A percentile compares a stretch with the other conserved stretches of the same genome.
phyloP scores from a whole-genome alignment of 2,329 filamentous ascomycete species.

The Furcasterigmium sp. region DNA sequence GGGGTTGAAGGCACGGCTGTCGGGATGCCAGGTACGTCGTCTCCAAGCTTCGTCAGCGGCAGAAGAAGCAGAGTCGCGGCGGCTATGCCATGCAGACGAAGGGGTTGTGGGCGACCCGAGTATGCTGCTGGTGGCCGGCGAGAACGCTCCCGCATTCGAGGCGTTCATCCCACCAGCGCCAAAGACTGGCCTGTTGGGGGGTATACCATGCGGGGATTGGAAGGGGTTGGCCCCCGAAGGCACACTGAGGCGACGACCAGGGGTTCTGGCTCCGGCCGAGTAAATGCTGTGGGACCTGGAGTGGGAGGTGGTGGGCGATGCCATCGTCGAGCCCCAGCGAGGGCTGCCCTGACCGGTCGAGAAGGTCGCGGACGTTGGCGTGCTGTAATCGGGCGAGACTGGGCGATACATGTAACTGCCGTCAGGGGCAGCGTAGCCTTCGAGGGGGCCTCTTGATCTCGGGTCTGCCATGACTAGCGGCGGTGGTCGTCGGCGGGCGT shows the following conservation, averaged over 20 bases:
- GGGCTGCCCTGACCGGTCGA: constrained; percentile 74
- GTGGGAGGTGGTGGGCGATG: constrained; percentile 67
- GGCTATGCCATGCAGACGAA: constrained; percentile 50
- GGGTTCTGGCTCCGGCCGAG: constrained; percentile 54
- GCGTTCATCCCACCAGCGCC: constrained; percentile 49
- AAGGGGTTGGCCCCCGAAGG: constrained; percentile 73
- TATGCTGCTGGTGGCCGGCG: constrained; percentile 53
- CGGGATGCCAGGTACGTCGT: constrained; percentile 86
- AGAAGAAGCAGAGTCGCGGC: constrained; percentile 60
- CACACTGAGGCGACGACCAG: constrained; percentile 74
- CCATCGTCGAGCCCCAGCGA: constrained; percentile 61
- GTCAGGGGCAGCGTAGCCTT: constrained; percentile 35
- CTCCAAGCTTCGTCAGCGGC: constrained; percentile 71
- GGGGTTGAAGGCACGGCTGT: constrained; percentile 58
- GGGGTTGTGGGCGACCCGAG: constrained; percentile 61
- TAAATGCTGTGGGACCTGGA: constrained; percentile 72
- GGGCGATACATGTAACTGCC: constrained; percentile 61
- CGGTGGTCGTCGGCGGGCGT: constrained; percentile 67
- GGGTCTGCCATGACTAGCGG: constrained; percentile 80
- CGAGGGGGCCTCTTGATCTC: constrained; percentile 31
- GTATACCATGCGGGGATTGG: constrained; percentile 53
- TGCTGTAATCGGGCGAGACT: constrained; percentile 71
- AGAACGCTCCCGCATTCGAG: constrained; percentile 49
- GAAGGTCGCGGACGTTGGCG: constrained; percentile 78
- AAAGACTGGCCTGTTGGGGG: constrained; percentile 52